A percentile compares a stretch with the other conserved stretches of the same genome.
These are phyloP conservation scores for Elongisporangium anandrum DNA, from an alignment of 352 stramenopile species.

Conservation along the genomic window DNA sequence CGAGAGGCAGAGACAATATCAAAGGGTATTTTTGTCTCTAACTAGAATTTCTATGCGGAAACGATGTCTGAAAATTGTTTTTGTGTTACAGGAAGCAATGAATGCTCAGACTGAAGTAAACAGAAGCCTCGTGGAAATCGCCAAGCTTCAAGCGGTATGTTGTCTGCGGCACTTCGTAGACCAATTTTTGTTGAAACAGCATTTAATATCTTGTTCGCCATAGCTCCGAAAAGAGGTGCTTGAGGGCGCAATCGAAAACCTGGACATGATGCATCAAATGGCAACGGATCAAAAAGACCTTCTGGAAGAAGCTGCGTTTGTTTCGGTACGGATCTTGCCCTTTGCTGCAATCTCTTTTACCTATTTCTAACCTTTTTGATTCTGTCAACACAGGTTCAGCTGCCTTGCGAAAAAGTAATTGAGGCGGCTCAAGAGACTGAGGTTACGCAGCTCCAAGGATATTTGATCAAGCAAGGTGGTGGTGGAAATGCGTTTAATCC, in stretches of 20 bases:
- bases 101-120: conserved; percentile 57
- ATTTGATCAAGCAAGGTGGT: conserved; percentile 84
- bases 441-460: conserved; percentile 66
- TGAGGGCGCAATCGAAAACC: conserved; percentile 56
- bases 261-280: conserved; percentile 63
- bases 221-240: conserved; percentile 73
- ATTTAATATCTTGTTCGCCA: not conserved
- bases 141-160: conserved; percentile 60
- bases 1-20: conserved; percentile 52
- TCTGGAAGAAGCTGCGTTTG: conserved; percentile 74
- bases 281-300: conserved; percentile 63
- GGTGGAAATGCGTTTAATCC: conserved; percentile 75
- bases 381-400: conserved; percentile 36
- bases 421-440: conserved; percentile 69
- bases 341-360: conserved; percentile 3
- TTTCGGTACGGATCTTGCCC: conserved; percentile 37
- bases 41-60: not conserved
- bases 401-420: conserved; percentile 76
- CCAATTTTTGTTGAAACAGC: not conserved
- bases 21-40: conserved; percentile 21
- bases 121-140: conserved; percentile 56
- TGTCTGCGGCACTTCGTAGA: not conserved
- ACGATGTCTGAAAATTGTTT: not conserved
- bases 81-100: conserved; percentile 29
- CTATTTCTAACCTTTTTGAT: not conserved